Evolutionary conservation across 148 eudicot species (phyloP), one percentile per base, ranked within the genome.

Genomic region (Limonium bicolor): DNA sequence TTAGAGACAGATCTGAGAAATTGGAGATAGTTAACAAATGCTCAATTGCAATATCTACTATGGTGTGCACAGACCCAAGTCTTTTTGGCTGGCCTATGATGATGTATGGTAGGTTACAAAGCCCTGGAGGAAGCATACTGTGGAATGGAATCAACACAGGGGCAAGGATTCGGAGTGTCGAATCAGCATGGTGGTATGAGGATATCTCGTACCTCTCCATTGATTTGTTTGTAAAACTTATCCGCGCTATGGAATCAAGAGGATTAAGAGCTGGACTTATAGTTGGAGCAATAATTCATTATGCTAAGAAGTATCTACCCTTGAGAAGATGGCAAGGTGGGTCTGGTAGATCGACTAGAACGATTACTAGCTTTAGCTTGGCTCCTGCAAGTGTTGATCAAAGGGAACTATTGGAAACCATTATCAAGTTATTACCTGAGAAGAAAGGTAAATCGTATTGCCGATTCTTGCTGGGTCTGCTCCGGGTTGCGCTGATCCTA

Each of bases 21-120:
- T 86, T 80, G 9, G 62, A 70, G 20, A 60, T 84, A 5, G 54
- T 71, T 6, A 69, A 44, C 41, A 80, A 76, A 60, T 83, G 87
- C 54, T 61, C 73, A 31, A 64, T 62, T 65, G 71, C 87, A 16
- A 31, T 88, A 53, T 70, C 93, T 27, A 75, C 77, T 27, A 88
- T 88, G 97, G 83, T 73, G 17, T 84, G 92, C 51, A 88, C 97
- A 12, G 97, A 88, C 41, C 94, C 77, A 16, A 77, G 87, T 70
- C 75, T 88, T 46, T 88, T 84, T 63, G 97, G 97, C 20, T 88
- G 97, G 97, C 97, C 97, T 12, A 84, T 88, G 97, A 67, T 74
- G 82, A 80, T 84, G 97, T 88, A 84, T 56, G 95, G 95, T 45
- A 77, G 79, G 41, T 72, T 75, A 51, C 97, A 88, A 46, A 88